Conservation (phyloP, 2,329 filamentous ascomycete species). For the Graphiopsis chlorocephala region DNA sequence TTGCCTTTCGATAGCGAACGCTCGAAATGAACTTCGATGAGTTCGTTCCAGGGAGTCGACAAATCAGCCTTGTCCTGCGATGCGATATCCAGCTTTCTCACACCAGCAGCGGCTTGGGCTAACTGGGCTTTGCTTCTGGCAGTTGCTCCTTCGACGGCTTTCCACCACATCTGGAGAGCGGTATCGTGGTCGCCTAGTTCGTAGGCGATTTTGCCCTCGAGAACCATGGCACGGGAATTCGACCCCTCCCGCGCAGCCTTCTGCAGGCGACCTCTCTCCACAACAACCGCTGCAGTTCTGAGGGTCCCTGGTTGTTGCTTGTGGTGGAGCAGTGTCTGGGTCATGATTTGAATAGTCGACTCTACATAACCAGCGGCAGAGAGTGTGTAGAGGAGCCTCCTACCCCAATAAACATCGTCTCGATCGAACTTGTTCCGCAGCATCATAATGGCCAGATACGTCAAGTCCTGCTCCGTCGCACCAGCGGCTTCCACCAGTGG, state of each 20-base stretch:
- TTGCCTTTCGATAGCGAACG: slow-evolving; percentile 14
- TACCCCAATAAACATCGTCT: slow-evolving; percentile 19
- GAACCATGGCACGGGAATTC: slow-evolving; percentile 28
- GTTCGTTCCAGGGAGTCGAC: slow-evolving; percentile 33
- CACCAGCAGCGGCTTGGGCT: neutral
- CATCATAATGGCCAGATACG: slow-evolving; percentile 17
- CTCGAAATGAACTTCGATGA: slow-evolving; percentile 27
- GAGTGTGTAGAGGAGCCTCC: slow-evolving; percentile 26
- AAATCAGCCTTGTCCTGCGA: slow-evolving; percentile 23
- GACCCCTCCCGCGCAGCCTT: slow-evolving; percentile 23
- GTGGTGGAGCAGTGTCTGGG: slow-evolving; percentile 19
- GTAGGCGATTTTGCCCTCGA: slow-evolving; percentile 30
- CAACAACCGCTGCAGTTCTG: slow-evolving; percentile 19
- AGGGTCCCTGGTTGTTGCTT: slow-evolving; percentile 20
- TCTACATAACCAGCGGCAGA: slow-evolving; percentile 24
- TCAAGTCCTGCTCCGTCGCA: slow-evolving; percentile 15
- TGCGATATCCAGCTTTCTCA: neutral
- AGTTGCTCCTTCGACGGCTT: slow-evolving; percentile 26
- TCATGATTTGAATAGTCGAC: slow-evolving; percentile 27
- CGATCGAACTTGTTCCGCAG: neutral
- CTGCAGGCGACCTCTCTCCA: slow-evolving; percentile 23
- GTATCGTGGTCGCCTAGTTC: slow-evolving; percentile 24
- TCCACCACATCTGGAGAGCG: slow-evolving; percentile 29
- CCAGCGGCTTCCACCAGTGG: slow-evolving; percentile 4
- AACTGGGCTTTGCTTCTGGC: neutral